These are phyloP conservation scores for Thuidium tamariscinum DNA, from an alignment of 225 moss, liverwort and hornwort species.

Conservation along the genomic window DNA sequence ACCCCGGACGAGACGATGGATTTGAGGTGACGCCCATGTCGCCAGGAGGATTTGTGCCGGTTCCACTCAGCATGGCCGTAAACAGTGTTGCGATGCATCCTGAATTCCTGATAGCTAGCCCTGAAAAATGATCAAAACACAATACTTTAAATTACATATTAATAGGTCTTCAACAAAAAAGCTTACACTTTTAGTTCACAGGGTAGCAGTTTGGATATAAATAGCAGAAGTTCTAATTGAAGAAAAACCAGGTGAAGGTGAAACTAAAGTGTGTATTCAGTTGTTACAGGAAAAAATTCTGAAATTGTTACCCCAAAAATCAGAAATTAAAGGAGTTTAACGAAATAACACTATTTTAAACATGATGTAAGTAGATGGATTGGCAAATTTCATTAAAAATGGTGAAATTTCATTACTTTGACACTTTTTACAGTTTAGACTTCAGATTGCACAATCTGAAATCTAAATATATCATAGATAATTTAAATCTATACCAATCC, in stretches of 20 bases:
- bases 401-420: too few species aligned
- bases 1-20: constrained; percentile 43
- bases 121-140: background rate
- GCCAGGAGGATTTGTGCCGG: constrained; percentile 45
- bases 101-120: background rate
- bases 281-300: too few species aligned
- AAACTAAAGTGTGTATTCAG: background rate
- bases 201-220: too few species aligned
- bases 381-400: too few species aligned
- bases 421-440: too few species aligned
- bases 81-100: constrained; percentile 42
- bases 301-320: background rate
- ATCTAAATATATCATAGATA: too few species aligned
- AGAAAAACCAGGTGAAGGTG: background rate
- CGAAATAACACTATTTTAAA: background rate
- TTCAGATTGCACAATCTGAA: too few species aligned
- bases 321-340: too few species aligned
- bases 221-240: too few species aligned
- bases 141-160: background rate
- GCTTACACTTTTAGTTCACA: background rate
- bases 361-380: background rate
- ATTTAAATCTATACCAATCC: too few species aligned
- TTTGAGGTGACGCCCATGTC: constrained; percentile 48
- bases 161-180: background rate
- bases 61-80: constrained; percentile 54